phyloP scores from a whole-genome alignment of 148 eudicot species.

The Nepenthes gracilis region DNA sequence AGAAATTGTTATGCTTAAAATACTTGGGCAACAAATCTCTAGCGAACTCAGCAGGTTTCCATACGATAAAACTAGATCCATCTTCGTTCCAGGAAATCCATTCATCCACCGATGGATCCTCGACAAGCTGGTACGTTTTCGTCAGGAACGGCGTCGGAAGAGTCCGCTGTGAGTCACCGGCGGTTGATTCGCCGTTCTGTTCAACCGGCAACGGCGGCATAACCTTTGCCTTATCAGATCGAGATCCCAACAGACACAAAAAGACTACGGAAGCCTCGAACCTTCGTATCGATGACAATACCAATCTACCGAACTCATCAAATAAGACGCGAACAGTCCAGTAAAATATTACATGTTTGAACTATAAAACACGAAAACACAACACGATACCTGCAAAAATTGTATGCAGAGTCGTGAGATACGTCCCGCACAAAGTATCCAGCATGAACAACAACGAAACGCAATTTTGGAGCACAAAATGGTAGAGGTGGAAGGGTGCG shows the following conservation, averaged over 20 bases:
- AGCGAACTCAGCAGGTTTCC: slow-evolving; percentile 84
- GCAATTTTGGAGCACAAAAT: background rate
- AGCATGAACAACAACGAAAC: background rate
- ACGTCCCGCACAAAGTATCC: no score
- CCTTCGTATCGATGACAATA: background rate
- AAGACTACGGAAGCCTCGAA: background rate
- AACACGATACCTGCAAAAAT: no score
- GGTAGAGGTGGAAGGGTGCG: background rate
- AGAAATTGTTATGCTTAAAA: slow-evolving; percentile 85
- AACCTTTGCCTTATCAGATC: background rate
- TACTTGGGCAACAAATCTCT: slow-evolving; percentile 74
- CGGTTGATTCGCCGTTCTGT: slow-evolving; percentile 30
- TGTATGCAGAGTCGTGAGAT: no score
- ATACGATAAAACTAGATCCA: slow-evolving; percentile 70
- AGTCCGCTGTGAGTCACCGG: slow-evolving; percentile 36
- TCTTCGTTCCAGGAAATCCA: slow-evolving; percentile 75
- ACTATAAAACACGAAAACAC: no score
- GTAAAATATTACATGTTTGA: no score
- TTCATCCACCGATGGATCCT: slow-evolving; percentile 55
- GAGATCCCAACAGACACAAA: slow-evolving; percentile 4
- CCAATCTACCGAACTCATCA: no score
- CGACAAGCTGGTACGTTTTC: slow-evolving; percentile 70
- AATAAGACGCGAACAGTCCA: no score
- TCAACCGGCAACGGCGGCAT: slow-evolving; percentile 27
- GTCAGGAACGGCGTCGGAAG: slow-evolving; percentile 76